Percentiles rank a stretch among this genome's conserved stretches.
phyloP scores from a whole-genome alignment of 139 green algal genomes.

The Coelastrella sp. region DNA sequence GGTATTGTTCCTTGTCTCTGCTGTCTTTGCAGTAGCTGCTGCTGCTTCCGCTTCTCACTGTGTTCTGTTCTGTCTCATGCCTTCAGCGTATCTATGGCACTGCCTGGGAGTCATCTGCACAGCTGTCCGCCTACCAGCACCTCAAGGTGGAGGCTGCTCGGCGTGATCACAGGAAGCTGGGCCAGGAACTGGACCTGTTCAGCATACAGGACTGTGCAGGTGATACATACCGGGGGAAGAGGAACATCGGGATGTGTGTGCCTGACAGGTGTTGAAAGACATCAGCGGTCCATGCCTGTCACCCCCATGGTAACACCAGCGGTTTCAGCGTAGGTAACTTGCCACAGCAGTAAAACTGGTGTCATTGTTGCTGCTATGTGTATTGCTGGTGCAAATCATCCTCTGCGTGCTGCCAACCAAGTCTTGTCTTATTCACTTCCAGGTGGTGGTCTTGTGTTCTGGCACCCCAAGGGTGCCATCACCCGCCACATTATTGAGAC shows the following conservation, averaged over 20 bases:
- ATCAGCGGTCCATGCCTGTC: too few species aligned
- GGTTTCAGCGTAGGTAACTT: too few species aligned
- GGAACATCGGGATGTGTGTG: too few species aligned
- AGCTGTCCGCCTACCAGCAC: constrained; percentile 83
- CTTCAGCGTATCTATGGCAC: constrained; percentile 96
- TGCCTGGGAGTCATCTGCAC: constrained; percentile 80
- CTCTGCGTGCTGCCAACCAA: too few species aligned
- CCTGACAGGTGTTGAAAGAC: too few species aligned
- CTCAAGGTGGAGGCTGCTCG: constrained; percentile 81
- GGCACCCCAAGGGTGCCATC: constrained; percentile 91
- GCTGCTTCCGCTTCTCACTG: constrained; percentile 44
- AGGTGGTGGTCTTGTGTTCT: constrained; percentile 95
- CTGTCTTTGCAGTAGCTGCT: constrained; percentile 52
- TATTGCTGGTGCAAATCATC: background rate
- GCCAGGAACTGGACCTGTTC: constrained; percentile 95
- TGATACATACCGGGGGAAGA: too few species aligned
- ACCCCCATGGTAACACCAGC: too few species aligned
- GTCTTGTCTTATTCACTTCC: too few species aligned
- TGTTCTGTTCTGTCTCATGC: too few species aligned
- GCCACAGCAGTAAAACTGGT: too few species aligned
- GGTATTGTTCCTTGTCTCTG: too few species aligned
- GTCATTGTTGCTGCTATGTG: background rate
- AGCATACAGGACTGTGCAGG: constrained; percentile 77
- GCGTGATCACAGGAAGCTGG: constrained; percentile 95
- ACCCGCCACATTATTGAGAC: constrained; percentile 92